phyloP scores from a whole-genome alignment of 2,329 filamentous ascomycete species.

The Epicoccum nigrum region DNA sequence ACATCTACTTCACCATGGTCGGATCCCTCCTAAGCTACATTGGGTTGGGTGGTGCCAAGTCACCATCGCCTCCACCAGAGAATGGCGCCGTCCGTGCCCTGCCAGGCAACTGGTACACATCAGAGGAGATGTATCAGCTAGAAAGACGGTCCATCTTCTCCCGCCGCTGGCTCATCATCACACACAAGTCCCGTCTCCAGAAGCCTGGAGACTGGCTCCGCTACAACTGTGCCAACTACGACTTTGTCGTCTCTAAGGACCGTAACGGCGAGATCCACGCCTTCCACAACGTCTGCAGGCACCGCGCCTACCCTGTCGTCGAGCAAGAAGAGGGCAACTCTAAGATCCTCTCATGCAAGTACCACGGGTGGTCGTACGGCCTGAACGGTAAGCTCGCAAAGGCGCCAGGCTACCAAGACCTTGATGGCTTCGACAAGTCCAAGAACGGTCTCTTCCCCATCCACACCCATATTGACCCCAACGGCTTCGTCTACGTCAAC shows the following conservation, averaged over 20 bases:
- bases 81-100: constrained; percentile 49
- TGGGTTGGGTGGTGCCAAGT: constrained; percentile 27
- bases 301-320: constrained; percentile 53
- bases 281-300: constrained; percentile 55
- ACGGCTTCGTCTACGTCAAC: constrained; percentile 48
- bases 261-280: constrained; percentile 48
- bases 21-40: constrained; percentile 37
- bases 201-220: constrained; percentile 64
- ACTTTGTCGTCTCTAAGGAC: constrained; percentile 48
- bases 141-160: constrained; percentile 61
- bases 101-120: constrained; percentile 50
- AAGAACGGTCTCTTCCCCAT: constrained; percentile 47
- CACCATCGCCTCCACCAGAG: constrained; percentile 20
- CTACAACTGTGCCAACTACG: constrained; percentile 54
- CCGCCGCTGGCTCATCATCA: constrained; percentile 62
- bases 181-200: constrained; percentile 58
- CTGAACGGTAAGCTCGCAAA: constrained; percentile 53
- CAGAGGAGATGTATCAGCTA: constrained; percentile 53
- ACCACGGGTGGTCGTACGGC: constrained; percentile 56
- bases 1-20: constrained; percentile 27
- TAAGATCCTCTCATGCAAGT: constrained; percentile 52
- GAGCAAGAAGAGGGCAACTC: constrained; percentile 47
- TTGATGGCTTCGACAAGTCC: constrained; percentile 49
- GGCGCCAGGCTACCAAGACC: constrained; percentile 50
- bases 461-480: constrained; percentile 38